A percentile compares a stretch with the other conserved stretches of the same genome.
These are phyloP conservation scores for Echinochloa phyllopogon DNA, from an alignment of 176 grass and related monocot genomes.

Conservation along the genomic window DNA sequence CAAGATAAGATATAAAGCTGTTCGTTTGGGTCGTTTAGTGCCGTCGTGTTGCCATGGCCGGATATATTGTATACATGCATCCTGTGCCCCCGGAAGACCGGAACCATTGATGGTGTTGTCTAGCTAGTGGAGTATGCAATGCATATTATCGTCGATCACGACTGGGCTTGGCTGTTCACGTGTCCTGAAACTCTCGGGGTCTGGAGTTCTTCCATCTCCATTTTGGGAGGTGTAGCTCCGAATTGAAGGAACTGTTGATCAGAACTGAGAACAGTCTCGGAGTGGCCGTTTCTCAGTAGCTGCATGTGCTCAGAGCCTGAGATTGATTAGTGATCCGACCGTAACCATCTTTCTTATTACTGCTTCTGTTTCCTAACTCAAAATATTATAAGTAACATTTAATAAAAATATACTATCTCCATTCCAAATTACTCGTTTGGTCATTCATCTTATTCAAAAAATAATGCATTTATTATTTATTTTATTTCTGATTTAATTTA, in stretches of 20 bases:
- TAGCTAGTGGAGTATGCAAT: not conserved
- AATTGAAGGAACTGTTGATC: not conserved
- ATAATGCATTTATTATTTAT: too few relatives aligned
- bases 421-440: too few relatives aligned
- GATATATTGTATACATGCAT: not conserved
- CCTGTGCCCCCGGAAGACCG: not conserved
- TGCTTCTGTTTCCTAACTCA: too few relatives aligned
- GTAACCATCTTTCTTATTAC: not conserved
- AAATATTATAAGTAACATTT: too few relatives aligned
- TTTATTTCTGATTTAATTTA: too few relatives aligned
- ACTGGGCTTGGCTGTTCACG: conserved; percentile 29
- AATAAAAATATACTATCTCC: too few relatives aligned
- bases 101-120: conserved; percentile 9
- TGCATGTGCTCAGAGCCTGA: not conserved
- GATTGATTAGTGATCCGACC: not conserved
- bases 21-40: conserved; percentile 8
- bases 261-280: not conserved
- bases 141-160: conserved; percentile 14
- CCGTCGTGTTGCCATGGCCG: conserved; percentile 32
- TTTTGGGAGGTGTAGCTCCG: not conserved
- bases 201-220: not conserved
- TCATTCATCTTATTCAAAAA: too few relatives aligned
- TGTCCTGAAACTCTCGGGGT: not conserved
- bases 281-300: not conserved
- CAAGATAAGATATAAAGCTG: not conserved